Evolutionary conservation across 1,284 basidiomycete genomes (phyloP).

Genomic region (Naganishia sp.): DNA sequence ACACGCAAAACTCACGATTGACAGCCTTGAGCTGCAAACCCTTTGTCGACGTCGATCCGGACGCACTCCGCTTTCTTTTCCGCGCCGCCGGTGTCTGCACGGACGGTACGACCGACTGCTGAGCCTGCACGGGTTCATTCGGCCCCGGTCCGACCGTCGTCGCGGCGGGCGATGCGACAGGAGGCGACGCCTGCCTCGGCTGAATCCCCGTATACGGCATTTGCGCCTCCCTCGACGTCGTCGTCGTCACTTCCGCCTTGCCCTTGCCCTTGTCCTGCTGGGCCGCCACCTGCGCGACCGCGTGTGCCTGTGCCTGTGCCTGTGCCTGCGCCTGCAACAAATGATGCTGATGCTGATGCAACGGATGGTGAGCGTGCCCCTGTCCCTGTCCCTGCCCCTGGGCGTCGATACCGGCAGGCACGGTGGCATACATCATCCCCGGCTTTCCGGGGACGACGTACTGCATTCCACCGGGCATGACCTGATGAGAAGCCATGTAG

Average conservation of each 20-base stretch:
- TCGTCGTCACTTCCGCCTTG: conserved; percentile 1
- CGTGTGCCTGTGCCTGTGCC: background rate
- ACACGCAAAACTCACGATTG: conserved; percentile 33
- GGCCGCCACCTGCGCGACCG: background rate
- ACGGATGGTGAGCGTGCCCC: background rate
- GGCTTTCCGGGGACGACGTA: conserved; percentile 6
- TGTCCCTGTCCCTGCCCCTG: conserved; percentile 6
- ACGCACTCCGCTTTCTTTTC: conserved; percentile 27
- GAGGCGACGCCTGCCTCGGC: background rate
- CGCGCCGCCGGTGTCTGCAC: conserved; percentile 2
- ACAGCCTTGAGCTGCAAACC: conserved; percentile 39
- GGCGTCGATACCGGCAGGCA: conserved; percentile 1
- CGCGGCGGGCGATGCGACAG: background rate
- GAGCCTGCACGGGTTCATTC: background rate
- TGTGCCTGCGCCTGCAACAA: background rate
- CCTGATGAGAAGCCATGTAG: conserved; percentile 14
- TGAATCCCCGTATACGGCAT: conserved; percentile 1
- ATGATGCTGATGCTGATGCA: conserved; percentile 20
- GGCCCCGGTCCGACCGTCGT: background rate
- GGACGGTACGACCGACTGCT: background rate
- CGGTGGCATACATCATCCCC: conserved; percentile 21
- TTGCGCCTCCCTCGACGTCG: too few species aligned
- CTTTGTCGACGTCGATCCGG: conserved; percentile 16
- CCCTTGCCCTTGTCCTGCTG: background rate
- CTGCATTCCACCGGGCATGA: conserved; percentile 18